Evolutionary conservation across 1,284 basidiomycete genomes (phyloP).

Genomic region (Marasmius tenuissimus): DNA sequence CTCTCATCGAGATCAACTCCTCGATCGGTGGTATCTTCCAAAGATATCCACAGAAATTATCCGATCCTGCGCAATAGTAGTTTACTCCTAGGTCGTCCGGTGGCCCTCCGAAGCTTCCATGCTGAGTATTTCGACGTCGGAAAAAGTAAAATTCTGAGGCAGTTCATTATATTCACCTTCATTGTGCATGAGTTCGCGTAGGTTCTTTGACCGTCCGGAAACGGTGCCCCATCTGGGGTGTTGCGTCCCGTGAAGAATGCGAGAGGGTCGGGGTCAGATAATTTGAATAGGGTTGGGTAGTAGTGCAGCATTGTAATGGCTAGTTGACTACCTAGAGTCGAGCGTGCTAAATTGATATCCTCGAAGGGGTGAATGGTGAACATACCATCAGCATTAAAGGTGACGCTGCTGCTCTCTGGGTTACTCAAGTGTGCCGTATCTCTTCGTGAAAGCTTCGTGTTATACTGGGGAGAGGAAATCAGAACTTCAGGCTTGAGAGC

Average conservation of each 20-base stretch:
- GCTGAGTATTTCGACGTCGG: constrained; percentile 37
- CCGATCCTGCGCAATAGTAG: constrained; percentile 73
- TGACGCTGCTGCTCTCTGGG: constrained; percentile 66
- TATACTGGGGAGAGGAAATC: constrained; percentile 45
- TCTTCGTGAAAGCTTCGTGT: constrained; percentile 56
- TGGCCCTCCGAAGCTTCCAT: constrained; percentile 71
- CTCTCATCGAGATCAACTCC: constrained; percentile 43
- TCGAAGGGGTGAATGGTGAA: not conserved
- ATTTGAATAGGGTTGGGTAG: constrained; percentile 65
- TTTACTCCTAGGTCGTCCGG: constrained; percentile 45
- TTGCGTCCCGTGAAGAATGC: constrained; percentile 62
- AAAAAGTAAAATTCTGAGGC: not conserved
- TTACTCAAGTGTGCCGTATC: constrained; percentile 40
- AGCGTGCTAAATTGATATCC: constrained; percentile 38
- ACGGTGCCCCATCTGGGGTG: constrained; percentile 50
- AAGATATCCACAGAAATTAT: constrained; percentile 79
- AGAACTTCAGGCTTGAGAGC: too few relatives aligned
- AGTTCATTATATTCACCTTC: constrained; percentile 46
- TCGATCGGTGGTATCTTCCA: constrained; percentile 66
- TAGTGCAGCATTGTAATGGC: constrained; percentile 54
- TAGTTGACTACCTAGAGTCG: constrained; percentile 61
- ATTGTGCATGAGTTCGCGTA: constrained; percentile 78
- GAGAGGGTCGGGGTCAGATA: constrained; percentile 65
- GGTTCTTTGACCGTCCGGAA: constrained; percentile 43
- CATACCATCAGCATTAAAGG: constrained; percentile 63